Conservation (phyloP, 257 asterid species). For the Nicotiana sylvestris region DNA sequence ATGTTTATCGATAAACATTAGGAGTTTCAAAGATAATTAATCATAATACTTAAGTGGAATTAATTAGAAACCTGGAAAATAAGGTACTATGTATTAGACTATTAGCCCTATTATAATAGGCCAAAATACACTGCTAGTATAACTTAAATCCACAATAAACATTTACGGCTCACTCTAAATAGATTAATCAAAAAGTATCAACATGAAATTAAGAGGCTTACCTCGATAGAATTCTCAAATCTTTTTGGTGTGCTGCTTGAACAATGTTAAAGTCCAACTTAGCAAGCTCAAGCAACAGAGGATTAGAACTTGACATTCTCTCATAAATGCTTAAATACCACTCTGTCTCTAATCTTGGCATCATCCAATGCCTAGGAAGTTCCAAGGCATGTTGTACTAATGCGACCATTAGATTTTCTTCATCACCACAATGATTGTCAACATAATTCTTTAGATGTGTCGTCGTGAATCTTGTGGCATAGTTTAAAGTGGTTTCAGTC, state of each 20-base stretch:
- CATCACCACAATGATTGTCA: background rate
- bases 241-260: constrained; percentile 12
- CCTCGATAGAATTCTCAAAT: constrained; percentile 11
- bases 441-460: background rate
- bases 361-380: constrained; percentile 11
- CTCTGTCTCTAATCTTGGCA: background rate
- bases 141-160: too few relatives aligned
- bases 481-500: background rate
- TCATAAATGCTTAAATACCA: background rate
- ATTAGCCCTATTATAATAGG: too few relatives aligned
- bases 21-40: too few relatives aligned
- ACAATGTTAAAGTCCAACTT: constrained; percentile 17
- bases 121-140: too few relatives aligned
- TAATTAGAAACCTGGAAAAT: too few relatives aligned
- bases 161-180: too few relatives aligned
- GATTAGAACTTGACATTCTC: background rate
- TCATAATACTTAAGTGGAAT: too few relatives aligned
- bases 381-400: background rate
- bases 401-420: background rate
- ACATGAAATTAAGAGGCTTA: background rate
- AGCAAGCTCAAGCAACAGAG: constrained; percentile 4
- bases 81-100: too few relatives aligned
- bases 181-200: too few relatives aligned
- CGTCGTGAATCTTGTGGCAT: background rate
- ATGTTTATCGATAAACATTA: too few relatives aligned